Evolutionary conservation across 129 eudicot species (phyloP), one percentile per base, ranked within the genome.

Genomic region (Mikania micrantha): DNA sequence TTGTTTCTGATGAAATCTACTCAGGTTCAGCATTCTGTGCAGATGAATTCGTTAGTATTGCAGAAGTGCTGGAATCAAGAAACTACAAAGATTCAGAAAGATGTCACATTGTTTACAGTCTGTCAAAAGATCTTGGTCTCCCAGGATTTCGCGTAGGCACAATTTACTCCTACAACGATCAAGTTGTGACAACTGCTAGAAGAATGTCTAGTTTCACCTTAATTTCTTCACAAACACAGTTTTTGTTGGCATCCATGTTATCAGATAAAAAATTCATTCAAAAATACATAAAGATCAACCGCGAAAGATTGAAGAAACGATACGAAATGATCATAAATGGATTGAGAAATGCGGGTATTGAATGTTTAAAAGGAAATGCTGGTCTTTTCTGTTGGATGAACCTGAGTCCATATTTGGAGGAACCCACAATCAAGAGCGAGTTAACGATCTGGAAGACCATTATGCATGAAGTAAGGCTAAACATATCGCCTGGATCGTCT

Each of bases 361-460:
- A 79, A 58, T 94, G 99, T 39, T 73, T 94, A 62, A 35, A 85
- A 17, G 95, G 99, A 10, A 89, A 94, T 59, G 99, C 96, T 0
- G 99, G 99, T 1, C 75, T 94, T 19, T 93, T 93, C 56, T 93
- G 98, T 38, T 93, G 98, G 98, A 86, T 93, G 96, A 84, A 93
- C 54, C 47, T 93, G 74, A 86, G 96, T 60, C 83, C 86, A 0
- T 73, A 77, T 6, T 69, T 93, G 85, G 79, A 73, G 57, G 74
- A 77, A 24, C 69, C 81, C 5, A 84, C 88, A 10, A 50, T 66
- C 42, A 83, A 81, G 50, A 12, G 82, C 31, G 98, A 93, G 52
- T 63, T 93, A 70, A 84, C 28, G 0, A 74, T 93, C 1, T 93
- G 98, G 98, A 78, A 72, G 11, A 66, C 50, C 9, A 82, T 93